A percentile compares a stretch with the other conserved stretches of the same genome.
Evolutionary conservation across 306 rosid species (phyloP).

Genomic region (Bauhinia variegata): DNA sequence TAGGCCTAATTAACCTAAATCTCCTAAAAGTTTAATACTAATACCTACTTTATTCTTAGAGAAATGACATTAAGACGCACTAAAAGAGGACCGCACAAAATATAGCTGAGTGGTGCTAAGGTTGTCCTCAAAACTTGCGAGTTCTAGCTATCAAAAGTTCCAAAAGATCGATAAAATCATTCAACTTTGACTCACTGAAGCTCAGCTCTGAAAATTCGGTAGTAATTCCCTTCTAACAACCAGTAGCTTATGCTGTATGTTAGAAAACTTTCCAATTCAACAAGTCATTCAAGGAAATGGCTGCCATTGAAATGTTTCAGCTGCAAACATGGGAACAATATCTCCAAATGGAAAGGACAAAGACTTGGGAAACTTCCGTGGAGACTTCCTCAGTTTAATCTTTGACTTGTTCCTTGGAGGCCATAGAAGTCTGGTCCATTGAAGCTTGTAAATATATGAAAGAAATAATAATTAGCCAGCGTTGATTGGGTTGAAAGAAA

Average conservation of each 20-base stretch:
- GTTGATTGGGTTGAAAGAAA: background rate
- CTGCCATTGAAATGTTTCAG: slow-evolving; percentile 82
- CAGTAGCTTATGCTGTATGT: slow-evolving; percentile 17
- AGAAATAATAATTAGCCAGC: slow-evolving; percentile 2
- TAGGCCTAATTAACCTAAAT: no score
- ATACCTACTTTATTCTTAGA: no score
- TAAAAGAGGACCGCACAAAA: no score
- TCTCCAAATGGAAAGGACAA: slow-evolving; percentile 75
- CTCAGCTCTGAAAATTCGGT: no score
- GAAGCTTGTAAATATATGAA: slow-evolving; percentile 55
- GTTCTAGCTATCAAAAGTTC: no score
- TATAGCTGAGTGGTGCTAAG: no score
- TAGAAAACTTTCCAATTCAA: slow-evolving; percentile 6
- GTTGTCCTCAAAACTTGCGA: no score
- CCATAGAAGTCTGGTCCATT: slow-evolving; percentile 98
- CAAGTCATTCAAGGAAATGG: slow-evolving; percentile 44
- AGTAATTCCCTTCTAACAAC: background rate
- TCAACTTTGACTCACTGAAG: no score
- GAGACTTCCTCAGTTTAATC: slow-evolving; percentile 64
- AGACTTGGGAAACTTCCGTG: slow-evolving; percentile 73
- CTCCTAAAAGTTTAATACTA: no score
- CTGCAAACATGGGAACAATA: slow-evolving; percentile 83
- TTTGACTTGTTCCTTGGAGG: slow-evolving; percentile 72
- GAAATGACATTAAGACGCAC: no score
- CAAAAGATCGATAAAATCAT: no score